Percentiles rank a stretch among this genome's conserved stretches.
Conservation (phyloP, 2,329 filamentous ascomycete genomes). For the Dothidotthia symphoricarpi region DNA sequence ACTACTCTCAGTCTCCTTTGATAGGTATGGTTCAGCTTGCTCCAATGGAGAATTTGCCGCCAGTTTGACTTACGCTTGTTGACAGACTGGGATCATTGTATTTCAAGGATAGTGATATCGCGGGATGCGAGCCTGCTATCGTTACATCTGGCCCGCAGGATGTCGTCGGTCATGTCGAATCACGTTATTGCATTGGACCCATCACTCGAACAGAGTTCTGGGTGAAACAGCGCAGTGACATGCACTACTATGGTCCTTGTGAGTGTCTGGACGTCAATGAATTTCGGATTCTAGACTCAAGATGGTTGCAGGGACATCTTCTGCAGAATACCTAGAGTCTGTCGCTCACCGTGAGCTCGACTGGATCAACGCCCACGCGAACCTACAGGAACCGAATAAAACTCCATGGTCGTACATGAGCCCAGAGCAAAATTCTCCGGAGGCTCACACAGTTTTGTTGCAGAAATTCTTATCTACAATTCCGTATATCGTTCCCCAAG, state of each 20-base stretch:
- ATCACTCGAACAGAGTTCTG: conserved; percentile 25
- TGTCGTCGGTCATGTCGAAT: conserved; percentile 12
- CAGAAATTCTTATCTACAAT: conserved; percentile 22
- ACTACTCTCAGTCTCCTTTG: conserved; percentile 32
- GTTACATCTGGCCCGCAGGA: conserved; percentile 19
- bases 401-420: conserved; percentile 35
- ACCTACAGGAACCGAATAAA: conserved; percentile 23
- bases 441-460: conserved; percentile 20
- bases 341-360: conserved; percentile 37
- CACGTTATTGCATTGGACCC: conserved; percentile 24
- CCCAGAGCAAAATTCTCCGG: conserved; percentile 26
- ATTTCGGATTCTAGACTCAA: conserved; percentile 6
- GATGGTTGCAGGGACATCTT: conserved; percentile 20
- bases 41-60: conserved; percentile 19
- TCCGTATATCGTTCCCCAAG: conserved; percentile 26
- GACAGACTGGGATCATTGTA: conserved; percentile 22
- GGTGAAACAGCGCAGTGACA: conserved; percentile 21
- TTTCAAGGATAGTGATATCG: conserved; percentile 18
- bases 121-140: conserved; percentile 33
- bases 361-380: conserved; percentile 29
- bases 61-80: conserved; percentile 14
- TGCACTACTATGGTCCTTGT: conserved; percentile 27
- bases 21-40: conserved; percentile 16
- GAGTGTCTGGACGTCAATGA: conserved; percentile 6
- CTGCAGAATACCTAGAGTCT: conserved; percentile 24